Conservation (phyloP, 164 flowering plant species). For the Tinospora cordifolia region DNA sequence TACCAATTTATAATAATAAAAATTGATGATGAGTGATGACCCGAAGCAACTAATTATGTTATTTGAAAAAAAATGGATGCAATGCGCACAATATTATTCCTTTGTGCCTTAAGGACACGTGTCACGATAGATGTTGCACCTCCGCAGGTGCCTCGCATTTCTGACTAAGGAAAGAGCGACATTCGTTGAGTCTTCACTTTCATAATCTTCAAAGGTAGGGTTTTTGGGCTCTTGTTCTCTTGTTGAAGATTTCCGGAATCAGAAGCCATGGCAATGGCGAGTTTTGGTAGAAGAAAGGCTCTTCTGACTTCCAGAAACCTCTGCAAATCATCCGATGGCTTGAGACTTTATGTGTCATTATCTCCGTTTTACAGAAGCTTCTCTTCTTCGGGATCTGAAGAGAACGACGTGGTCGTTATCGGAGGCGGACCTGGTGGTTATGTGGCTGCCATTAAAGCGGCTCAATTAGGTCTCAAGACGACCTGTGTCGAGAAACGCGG, state of each 20-base stretch:
- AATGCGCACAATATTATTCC: too few relatives aligned
- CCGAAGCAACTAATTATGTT: too few relatives aligned
- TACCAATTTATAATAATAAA: too few relatives aligned
- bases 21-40: too few relatives aligned
- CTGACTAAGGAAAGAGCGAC: too few relatives aligned
- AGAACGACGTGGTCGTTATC: slow-evolving; percentile 82
- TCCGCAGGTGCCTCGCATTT: too few relatives aligned
- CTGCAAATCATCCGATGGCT: slow-evolving; percentile 19
- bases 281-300: slow-evolving; percentile 48
- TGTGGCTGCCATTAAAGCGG: slow-evolving; percentile 94
- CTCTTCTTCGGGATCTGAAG: slow-evolving; percentile 62
- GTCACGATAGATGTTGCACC: too few relatives aligned
- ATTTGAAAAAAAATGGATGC: too few relatives aligned
- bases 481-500: slow-evolving; percentile 94
- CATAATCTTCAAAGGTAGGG: neutral
- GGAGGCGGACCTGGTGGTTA: slow-evolving; percentile 99
- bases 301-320: slow-evolving; percentile 25
- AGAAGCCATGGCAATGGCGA: slow-evolving; percentile 63
- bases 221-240: neutral
- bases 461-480: slow-evolving; percentile 88
- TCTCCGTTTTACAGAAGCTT: slow-evolving; percentile 42
- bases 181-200: neutral
- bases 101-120: too few relatives aligned
- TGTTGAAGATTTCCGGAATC: neutral
- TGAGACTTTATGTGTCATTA: slow-evolving; percentile 31